Conservation (phyloP, 129 eudicot genomes). For the Escallonia rubra region DNA sequence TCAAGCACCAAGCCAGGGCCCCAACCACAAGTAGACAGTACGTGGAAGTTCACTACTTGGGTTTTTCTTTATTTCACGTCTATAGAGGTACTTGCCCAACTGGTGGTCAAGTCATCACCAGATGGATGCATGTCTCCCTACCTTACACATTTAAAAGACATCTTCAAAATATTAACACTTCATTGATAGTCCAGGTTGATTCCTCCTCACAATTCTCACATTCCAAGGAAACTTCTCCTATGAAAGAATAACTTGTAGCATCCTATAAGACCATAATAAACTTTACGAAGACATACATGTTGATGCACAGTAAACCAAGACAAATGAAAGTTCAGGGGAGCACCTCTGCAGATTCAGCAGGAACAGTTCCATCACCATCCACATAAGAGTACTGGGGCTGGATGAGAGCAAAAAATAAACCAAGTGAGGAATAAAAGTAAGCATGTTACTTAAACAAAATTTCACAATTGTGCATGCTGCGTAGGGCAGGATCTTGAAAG, state of each 20-base stretch:
- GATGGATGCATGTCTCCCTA: no score
- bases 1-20: no score
- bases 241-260: no score
- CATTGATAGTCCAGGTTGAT: not conserved
- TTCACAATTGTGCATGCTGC: not conserved
- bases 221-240: not conserved
- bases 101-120: not conserved
- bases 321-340: not conserved
- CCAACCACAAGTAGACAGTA: no score
- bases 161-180: not conserved
- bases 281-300: not conserved
- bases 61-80: no score
- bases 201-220: not conserved
- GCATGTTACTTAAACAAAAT: not conserved
- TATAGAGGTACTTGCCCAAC: no score
- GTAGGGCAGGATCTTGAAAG: not conserved
- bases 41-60: no score
- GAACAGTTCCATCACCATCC: conserved; percentile 96
- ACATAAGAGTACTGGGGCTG: conserved; percentile 80
- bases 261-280: not conserved
- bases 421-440: not conserved
- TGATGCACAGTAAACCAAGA: not conserved
- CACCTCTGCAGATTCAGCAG: conserved; percentile 89
- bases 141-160: not conserved
- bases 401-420: conserved; percentile 11